Evolutionary conservation across 2,329 filamentous ascomycete species (phyloP).

Genomic region (Conoideocrella luteorostrata): DNA sequence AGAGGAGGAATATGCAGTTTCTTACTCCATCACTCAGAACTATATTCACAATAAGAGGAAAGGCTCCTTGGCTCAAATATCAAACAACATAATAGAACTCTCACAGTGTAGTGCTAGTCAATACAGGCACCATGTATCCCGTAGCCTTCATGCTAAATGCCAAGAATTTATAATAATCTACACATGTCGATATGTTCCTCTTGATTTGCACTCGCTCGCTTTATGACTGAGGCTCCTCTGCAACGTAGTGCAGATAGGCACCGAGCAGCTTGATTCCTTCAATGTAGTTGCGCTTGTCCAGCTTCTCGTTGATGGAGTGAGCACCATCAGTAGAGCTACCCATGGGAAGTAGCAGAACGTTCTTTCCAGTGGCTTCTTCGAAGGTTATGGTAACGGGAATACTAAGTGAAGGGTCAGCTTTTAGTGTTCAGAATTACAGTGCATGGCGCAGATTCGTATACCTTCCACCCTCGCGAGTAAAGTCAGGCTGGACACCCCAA

Average conservation of each 20-base stretch:
- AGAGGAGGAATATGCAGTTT: no score
- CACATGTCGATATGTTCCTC: background rate
- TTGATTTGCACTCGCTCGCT: background rate
- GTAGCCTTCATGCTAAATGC: background rate
- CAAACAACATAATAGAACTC: no score
- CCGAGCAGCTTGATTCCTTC: conserved; percentile 95
- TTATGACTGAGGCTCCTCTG: conserved; percentile 65
- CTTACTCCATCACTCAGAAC: no score
- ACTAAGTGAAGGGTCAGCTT: conserved; percentile 36
- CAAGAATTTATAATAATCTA: background rate
- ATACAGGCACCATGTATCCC: background rate
- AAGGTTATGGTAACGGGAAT: conserved; percentile 97
- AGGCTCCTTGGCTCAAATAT: no score
- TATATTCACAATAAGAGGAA: no score
- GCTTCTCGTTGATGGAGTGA: conserved; percentile 97
- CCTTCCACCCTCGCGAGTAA: conserved; percentile 92
- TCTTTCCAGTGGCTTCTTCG: conserved; percentile 96
- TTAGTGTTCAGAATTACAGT: background rate
- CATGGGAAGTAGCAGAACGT: conserved; percentile 92
- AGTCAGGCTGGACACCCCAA: conserved; percentile 87
- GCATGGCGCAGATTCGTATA: conserved; percentile 32
- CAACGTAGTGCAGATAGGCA: conserved; percentile 92
- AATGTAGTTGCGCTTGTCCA: conserved; percentile 96
- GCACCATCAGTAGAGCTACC: conserved; percentile 94
- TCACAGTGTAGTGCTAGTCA: no score